Evolutionary conservation across 306 rosid species (phyloP), one percentile per base, ranked within the genome.

Genomic region (Malus sieversii): DNA sequence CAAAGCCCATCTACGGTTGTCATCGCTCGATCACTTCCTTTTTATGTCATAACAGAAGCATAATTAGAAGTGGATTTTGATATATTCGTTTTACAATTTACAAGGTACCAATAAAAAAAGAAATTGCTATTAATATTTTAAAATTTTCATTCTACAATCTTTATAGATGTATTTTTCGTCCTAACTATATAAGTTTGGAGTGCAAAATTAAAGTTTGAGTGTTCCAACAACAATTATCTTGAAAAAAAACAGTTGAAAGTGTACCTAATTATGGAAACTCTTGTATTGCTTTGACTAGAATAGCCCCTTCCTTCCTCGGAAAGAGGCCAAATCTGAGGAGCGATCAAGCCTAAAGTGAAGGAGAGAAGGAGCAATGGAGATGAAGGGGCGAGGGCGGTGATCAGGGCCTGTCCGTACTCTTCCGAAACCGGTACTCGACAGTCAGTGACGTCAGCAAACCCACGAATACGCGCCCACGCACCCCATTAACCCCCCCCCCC

Each of bases 141-240:
- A 33, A 33, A 0, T 5, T 33, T 0, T 33, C 1, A 33, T 33
- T 6, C 0, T 33, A 33, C 0, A 33, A 1, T 5, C 1, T 3
- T 33, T 0, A 6, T 33, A 33, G n/a, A n/a, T n/a, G 8, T 5
- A 33, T 33, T 33, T 33, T 33, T 33, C 2, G 1, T 33, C 6
- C 3, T 1, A 33, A 33, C 5, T 33, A 33, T 1, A 33, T 0
- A 33, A 5, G 6, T 33, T 33, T 32, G 1, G 0, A 5, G 0
- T 1, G 6, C 1, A 33, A 33, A 33, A 33, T 33, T 1, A 33
- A 33, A 33, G 6, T 33, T 33, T 6, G 8, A 33, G 38, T 5
- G 1, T 1, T 33, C 38, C 1, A 5, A 6, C 38, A 33, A 6
- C 8, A 33, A 33, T 6, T 33, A 33, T 33, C 38, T 33, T 5